Conservation (phyloP, 176 grass and related monocot genomes). For the Saccharum officinarum region DNA sequence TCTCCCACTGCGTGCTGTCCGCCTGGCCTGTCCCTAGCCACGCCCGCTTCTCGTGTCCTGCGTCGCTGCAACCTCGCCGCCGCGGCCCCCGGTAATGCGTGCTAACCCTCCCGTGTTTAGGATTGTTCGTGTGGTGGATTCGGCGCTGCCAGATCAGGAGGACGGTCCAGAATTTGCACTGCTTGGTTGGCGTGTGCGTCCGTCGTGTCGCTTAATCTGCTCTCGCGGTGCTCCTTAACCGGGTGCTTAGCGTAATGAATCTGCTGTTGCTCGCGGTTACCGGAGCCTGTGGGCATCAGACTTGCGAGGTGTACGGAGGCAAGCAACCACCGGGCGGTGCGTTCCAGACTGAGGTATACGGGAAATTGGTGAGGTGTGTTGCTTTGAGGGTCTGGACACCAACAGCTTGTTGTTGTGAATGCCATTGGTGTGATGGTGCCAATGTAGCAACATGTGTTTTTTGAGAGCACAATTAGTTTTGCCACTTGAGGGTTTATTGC, state of each 20-base stretch:
- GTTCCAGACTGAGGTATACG: constrained; percentile 18
- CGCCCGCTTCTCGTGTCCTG: constrained; percentile 5
- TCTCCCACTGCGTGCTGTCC: constrained; percentile 9
- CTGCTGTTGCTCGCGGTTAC: constrained; percentile 9
- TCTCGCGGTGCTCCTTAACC: constrained; percentile 27
- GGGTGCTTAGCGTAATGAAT: constrained; percentile 31
- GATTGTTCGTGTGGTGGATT: constrained; percentile 35
- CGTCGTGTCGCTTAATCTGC: constrained; percentile 24
- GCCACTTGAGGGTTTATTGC: background rate
- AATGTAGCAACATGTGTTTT: background rate
- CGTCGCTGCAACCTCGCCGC: constrained; percentile 14
- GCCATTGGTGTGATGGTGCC: background rate
- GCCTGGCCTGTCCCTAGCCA: too few relatives aligned
- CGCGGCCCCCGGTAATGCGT: constrained; percentile 36
- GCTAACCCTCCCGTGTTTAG: background rate
- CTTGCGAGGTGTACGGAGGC: constrained; percentile 13
- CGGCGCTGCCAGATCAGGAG: constrained; percentile 40
- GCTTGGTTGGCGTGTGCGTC: background rate
- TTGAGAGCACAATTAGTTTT: constrained; percentile 27
- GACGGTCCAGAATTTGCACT: constrained; percentile 41
- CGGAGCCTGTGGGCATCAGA: constrained; percentile 2
- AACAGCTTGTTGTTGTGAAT: constrained; percentile 17
- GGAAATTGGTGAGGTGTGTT: background rate
- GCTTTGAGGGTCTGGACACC: constrained; percentile 3
- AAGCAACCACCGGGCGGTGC: constrained; percentile 10